Base-by-base conservation (phyloP, 306 rosid species). In the Begonia loranthoides region DNA sequence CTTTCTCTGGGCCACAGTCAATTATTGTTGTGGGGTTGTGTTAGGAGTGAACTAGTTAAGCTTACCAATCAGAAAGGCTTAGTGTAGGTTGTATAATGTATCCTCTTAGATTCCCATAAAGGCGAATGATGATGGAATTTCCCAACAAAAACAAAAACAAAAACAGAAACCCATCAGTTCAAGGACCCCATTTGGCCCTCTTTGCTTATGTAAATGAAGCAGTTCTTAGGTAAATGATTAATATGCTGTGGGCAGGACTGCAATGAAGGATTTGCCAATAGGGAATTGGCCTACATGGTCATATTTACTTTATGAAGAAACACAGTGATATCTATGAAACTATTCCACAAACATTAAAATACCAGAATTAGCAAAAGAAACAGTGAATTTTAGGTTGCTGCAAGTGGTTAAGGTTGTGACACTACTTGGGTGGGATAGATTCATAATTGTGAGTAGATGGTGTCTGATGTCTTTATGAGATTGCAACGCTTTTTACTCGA, bases 341-440 rank as follows among this genome's bases (percentile, higher is more conserved):
- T 28, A 28, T 28, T 28, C 36, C 36, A 4, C 36, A 28, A 28
- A 28, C 36, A 28, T 28, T 28, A 28, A 28, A 28, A 28, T 28
- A 28, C 36, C 9, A 28, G 9, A 28, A 28, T 28, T 28, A 28
- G 36, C 36, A 28, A 28, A 28, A 28, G 36, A 28, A 43, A 43
- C 47, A 43, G 15, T 43, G 47, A 10, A 43, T 43, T 69, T 62
- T 59, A 46, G 65, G 64, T 47, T 66, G 55, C 77, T 58, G 66
- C 52, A 66, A 70, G 68, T 58, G 61, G 84, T 65, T 65, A 67
- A 15, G 55, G 28, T 60, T 47, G 64, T 70, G 74, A 9, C 13
- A 48, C 12, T 41, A 6, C 45, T 41, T 55, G 10, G 15, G 46
- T 55, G 13, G 22, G 15, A 40, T 24, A 12, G 13, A 10, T 10